Percentiles rank a stretch among this genome's conserved stretches.
phyloP scores from a whole-genome alignment of 768 basidiomycete species.

The Roridomyces roridus region DNA sequence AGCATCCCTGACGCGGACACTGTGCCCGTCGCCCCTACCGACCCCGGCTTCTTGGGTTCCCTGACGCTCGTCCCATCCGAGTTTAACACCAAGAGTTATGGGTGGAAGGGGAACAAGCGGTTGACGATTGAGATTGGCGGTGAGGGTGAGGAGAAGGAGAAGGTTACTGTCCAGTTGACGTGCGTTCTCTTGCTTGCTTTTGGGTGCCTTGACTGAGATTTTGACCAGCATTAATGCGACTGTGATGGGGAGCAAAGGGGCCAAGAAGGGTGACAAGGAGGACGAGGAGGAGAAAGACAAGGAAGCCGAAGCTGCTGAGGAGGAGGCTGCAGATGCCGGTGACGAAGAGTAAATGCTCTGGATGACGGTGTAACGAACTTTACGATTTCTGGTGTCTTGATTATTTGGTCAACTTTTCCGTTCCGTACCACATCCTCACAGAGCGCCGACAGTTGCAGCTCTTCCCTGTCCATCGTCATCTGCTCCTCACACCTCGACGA shows the following conservation, averaged over 20 bases:
- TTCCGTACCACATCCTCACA: too few species aligned
- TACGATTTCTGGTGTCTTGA: neutral
- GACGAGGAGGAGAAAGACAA: conserved; percentile 1
- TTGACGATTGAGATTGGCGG: conserved; percentile 66
- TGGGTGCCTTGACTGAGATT: neutral
- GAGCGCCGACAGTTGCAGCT: too few species aligned
- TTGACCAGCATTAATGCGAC: conserved; percentile 74
- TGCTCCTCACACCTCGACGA: too few species aligned
- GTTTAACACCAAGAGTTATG: conserved; percentile 80
- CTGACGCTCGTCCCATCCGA: conserved; percentile 61
- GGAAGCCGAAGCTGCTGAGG: conserved; percentile 12
- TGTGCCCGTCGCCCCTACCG: conserved; percentile 42
- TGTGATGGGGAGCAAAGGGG: conserved; percentile 41
- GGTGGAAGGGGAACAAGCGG: conserved; percentile 82
- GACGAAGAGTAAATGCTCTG: conserved; percentile 6
- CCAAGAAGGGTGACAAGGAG: conserved; percentile 4
- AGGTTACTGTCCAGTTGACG: conserved; percentile 77
- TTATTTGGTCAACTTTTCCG: too few species aligned
- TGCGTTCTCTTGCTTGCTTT: conserved; percentile 43
- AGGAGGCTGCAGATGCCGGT: neutral
- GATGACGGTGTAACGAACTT: neutral
- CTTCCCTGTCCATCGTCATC: too few species aligned
- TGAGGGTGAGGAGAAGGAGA: conserved; percentile 61
- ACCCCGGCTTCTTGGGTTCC: conserved; percentile 67
- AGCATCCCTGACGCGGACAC: conserved; percentile 41